Evolutionary conservation across 2,329 filamentous ascomycete genomes (phyloP), one percentile per base, ranked within the genome.

Genomic region (Furcasterigmium sp.): DNA sequence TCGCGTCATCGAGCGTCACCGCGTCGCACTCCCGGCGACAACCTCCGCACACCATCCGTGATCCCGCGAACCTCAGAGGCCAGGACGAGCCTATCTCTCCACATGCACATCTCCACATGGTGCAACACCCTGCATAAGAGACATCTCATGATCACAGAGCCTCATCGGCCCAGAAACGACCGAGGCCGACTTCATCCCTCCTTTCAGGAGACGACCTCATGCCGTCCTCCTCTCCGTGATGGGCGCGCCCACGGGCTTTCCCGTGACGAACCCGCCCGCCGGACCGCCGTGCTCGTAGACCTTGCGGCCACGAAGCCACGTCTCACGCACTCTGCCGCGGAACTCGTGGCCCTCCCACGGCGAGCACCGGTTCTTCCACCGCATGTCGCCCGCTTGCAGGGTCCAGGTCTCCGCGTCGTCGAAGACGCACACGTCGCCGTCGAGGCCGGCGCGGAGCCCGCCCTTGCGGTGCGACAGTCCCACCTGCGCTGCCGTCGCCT

Each of bases 291-390:
- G 71, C 49, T 78, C 75, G 61, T 85, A 94, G n/a, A 95, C 75
- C 60, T 77, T 82, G 50, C 69, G 70, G 0, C 91, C 91, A 7
- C 90, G 75, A 48, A 96, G 58, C 86, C 88, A 95, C 8, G 91
- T 95, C 73, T 94, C 87, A 46, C 69, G 72, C 10, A 95, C 90
- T 46, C 89, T 78, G 1, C 91, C 91, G 37, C 74, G 77, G 55
- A 96, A 83, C 25, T 70, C 75, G 63, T 84, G 85, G 17, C 87
- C 87, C 61, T 95, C 85, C 74, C 94, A 96, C 0, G 91, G 90
- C 44, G 84, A 90, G 70, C 89, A 91, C 58, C 89, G 88, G 65
- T 96, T 95, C 64, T 89, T 84, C 78, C 95, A 98, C 52, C 93
- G 77, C 90, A 98, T 95, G 39, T 89, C 88, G 48, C 78, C 82